Evolutionary conservation across 331 rosid species (phyloP), one percentile per base, ranked within the genome.

Genomic region (Stylosanthes scabra): DNA sequence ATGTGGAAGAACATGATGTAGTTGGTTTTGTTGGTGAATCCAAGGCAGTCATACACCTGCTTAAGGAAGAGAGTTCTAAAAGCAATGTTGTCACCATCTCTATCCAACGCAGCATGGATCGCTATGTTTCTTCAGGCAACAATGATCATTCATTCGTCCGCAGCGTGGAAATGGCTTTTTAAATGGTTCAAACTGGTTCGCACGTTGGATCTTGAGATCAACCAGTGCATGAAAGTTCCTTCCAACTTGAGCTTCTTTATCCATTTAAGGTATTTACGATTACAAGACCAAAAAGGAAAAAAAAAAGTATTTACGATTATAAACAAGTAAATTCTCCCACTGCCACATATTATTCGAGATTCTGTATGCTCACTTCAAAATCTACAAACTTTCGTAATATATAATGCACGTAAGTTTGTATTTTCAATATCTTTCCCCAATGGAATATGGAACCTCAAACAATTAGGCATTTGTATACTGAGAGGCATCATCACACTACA

Each of bases 1-100:
- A 34, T 0, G 73, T 51, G 3, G 73, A 50, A 11, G 73, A 68
- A 51, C 50, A 68, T 1, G 73, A 67, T 2, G 60, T 68, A 0
- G 61, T 68, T 13, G 50, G 62, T 2, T 67, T 68, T 51, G 34
- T 7, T 2, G 2, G 34, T 0, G 3, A 67, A 29, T 39, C 61
- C 0, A n/a, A 9, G 9, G 60, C 2, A 2, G 6, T 51, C 4
- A 68, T 34, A 0, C 0, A 51, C 15, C 50, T 2, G 9, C 72
- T 68, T 34, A 50, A 12, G 16, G 49, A 68, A 14, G 10, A 59
- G 31, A 12, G 7, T 15, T 68, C 61, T 5, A 1, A 10, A 0
- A 59, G 14, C 5, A 10, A 8, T 0, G 11, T 50, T 1, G 61
- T 68, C 10, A 50, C 62, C 37, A 68, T 68, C 34, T 50, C 72